Evolutionary conservation across 2,329 filamentous ascomycete species (phyloP), one percentile per base, ranked within the genome.

Genomic region (Pseudocercospora crystallina): DNA sequence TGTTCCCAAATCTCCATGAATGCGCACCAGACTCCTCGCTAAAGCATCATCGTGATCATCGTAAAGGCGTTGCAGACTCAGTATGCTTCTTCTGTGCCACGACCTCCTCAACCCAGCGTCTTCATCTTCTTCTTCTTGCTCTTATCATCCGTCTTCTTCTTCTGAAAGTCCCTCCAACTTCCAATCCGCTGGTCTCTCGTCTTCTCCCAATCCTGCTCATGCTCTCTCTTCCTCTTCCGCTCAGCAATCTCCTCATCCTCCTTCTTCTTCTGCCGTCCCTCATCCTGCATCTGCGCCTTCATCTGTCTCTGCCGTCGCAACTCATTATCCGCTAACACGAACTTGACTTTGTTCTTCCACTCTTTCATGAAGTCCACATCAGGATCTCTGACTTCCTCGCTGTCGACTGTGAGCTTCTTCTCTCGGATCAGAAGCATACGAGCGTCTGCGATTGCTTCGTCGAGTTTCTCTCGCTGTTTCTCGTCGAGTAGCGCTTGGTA

Each of bases 211-310:
- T 91, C 87, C 74, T 94, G 84, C 60, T 97, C 90, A 70, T 94
- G 89, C 67, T 97, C 90, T 53, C 94, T 80, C 81, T 78, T 78
- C 51, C 75, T 60, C 69, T 78, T 78, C 49, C 74, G 64, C 63
- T 75, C 75, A 32, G 92, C 90, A 8, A 87, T 55, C 73, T 96
- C 92, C 62, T 90, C 88, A 15, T 99, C 94, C 64, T 85, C 85
- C 69, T 87, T 87, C 67, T 84, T 83, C 79, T 95, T 85, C 76
- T 94, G 86, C 47, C 94, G 80, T 5, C 94, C 94, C 71, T 99
- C 92, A 71, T 99, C 94, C 72, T 95, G 90, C 85, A 99, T 87
- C 77, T 94, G 88, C 35, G 89, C 94, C 76, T 95, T 95, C 69
- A 92, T 72, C 78, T 96, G 91, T 60, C 90, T 81, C 53, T 89